These are phyloP conservation scores for Areca catechu DNA, from an alignment of 176 grass and related monocot genomes.

Conservation along the genomic window DNA sequence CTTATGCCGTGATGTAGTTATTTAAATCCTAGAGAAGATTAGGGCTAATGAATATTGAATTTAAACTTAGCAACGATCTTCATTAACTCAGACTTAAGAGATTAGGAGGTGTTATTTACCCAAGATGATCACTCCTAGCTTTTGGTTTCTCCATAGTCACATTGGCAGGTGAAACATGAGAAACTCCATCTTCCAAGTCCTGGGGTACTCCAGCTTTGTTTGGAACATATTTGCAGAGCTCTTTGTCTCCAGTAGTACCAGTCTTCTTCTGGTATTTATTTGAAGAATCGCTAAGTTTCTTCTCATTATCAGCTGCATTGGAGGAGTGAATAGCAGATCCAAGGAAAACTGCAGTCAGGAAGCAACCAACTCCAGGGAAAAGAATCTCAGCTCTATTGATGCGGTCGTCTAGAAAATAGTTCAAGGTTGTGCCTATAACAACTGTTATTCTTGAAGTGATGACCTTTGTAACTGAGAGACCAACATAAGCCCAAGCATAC, in stretches of 20 bases:
- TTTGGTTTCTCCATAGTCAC: constrained; percentile 30
- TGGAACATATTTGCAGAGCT: constrained; percentile 7
- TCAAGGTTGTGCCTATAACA: constrained; percentile 85
- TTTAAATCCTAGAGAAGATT: too few species aligned
- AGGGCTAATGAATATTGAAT: too few species aligned
- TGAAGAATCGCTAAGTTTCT: constrained; percentile 51
- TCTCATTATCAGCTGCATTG: constrained; percentile 72
- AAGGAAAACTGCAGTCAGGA: constrained; percentile 75
- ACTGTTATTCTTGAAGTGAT: constrained; percentile 84
- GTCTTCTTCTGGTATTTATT: constrained; percentile 19
- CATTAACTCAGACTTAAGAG: too few species aligned
- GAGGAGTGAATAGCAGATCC: constrained; percentile 87
- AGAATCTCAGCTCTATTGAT: constrained; percentile 91
- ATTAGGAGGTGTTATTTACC: too few species aligned
- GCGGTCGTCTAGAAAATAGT: constrained; percentile 82
- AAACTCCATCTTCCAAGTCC: constrained; percentile 54
- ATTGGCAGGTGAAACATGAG: constrained; percentile 6
- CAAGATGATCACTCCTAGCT: too few species aligned
- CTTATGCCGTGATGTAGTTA: too few species aligned
- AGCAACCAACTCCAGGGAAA: constrained; percentile 76
- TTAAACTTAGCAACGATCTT: too few species aligned
- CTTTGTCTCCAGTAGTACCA: constrained; percentile 1
- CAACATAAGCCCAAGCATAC: constrained; percentile 85
- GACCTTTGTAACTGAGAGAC: constrained; percentile 76
- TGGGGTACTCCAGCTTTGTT: constrained; percentile 28